A percentile compares a stretch with the other conserved stretches of the same genome.
These are phyloP conservation scores for Hibiscus syriacus DNA, from an alignment of 345 rosid species.

Conservation along the genomic window DNA sequence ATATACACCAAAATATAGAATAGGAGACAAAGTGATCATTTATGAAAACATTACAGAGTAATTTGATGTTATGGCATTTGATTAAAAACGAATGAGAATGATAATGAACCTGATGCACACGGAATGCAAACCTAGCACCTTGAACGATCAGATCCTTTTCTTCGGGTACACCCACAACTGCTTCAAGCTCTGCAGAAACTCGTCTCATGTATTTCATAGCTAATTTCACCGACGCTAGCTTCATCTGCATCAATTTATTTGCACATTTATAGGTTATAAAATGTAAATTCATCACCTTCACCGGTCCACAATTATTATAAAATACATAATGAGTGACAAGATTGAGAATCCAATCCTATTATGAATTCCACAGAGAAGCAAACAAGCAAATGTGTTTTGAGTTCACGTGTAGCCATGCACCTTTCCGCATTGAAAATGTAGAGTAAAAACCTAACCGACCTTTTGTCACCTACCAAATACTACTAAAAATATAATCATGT, in stretches of 20 bases:
- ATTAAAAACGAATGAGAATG: too few relatives aligned
- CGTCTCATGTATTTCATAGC: slow-evolving; percentile 96
- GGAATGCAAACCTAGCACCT: slow-evolving; percentile 89
- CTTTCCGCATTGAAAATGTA: slow-evolving; percentile 18
- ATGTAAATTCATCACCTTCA: neutral
- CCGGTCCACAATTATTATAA: neutral
- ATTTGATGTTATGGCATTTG: too few relatives aligned
- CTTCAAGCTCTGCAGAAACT: slow-evolving; percentile 84
- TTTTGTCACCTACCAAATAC: slow-evolving; percentile 27
- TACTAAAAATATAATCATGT: neutral
- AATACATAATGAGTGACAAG: neutral
- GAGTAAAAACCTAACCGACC: slow-evolving; percentile 12
- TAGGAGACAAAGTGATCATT: too few relatives aligned
- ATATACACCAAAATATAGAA: too few relatives aligned
- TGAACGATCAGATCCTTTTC: slow-evolving; percentile 92
- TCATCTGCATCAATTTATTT: slow-evolving; percentile 43
- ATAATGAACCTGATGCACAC: slow-evolving; percentile 86
- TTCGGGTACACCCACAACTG: slow-evolving; percentile 58
- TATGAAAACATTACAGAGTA: too few relatives aligned
- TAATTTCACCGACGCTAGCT: slow-evolving; percentile 78
- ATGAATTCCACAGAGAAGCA: slow-evolving; percentile 22
- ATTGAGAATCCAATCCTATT: neutral
- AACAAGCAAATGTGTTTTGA: slow-evolving; percentile 31
- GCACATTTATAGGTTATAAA: neutral
- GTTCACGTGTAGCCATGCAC: slow-evolving; percentile 40